Evolutionary conservation across 1,139 yeast genomes (phyloP), one percentile per base, ranked within the genome.

Genomic region (Eremothecium sinecaudum): DNA sequence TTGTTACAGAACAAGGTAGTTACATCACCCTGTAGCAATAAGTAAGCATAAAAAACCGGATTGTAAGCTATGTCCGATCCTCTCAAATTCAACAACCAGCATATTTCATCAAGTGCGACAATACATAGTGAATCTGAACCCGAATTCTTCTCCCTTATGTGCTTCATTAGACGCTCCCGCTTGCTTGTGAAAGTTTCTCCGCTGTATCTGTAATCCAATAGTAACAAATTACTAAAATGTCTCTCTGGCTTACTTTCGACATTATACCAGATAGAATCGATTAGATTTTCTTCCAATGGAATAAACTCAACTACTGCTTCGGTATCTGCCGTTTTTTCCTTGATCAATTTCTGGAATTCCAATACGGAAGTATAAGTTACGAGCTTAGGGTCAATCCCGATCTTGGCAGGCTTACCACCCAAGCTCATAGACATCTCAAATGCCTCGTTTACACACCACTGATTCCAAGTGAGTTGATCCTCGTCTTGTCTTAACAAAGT

Each of bases 81-180:
- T 48, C 97, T 71, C 45, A 90, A 65, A 52, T 90, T 90, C 53
- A 86, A 71, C 37, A 86, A 62, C 97, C 96, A 87, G 6, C 96
- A 94, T 41, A 87, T 72, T 52, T 90, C 95, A 61, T 90, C 98
- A 41, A 84, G 63, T 0, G 94, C 81, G 28, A 79, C 69, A 6
- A 84, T 66, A 5, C 82, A 71, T 43, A 83, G 55, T 43, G 47
- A 44, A 32, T 41, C 26, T 38, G 49, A 27, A 34, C 32, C 43
- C 3, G 41, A 70, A 38, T 64, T 60, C 25, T 64, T 63, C 18
- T 64, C 57, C 23, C 62, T 61, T 33, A 63, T 39, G 16, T 44
- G 41, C 4, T 44, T 32, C 30, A 56, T 32, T 28, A 64, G 38
- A 22, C 51, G 49, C 5, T 34, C 32, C 16, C 58, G 52, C 45